Evolutionary conservation across 257 asterid species (phyloP).

Genomic region (Solanum piurae): DNA sequence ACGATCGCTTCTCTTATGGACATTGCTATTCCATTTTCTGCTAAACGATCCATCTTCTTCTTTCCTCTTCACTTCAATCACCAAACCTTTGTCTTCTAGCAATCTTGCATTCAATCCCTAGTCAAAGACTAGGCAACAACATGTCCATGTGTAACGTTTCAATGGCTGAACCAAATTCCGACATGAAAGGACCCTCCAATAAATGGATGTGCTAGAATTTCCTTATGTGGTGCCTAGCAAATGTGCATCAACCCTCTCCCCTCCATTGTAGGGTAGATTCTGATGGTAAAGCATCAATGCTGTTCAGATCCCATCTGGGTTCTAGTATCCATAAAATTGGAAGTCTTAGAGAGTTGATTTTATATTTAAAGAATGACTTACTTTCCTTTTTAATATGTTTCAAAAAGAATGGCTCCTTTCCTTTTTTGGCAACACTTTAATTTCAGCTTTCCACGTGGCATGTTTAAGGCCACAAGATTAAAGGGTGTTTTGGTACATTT

Average conservation of each 20-base stretch:
- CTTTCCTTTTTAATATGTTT: too few species aligned
- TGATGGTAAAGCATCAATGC: background rate
- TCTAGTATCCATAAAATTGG: constrained; percentile 12
- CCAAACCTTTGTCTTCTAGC: constrained; percentile 24
- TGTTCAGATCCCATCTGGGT: background rate
- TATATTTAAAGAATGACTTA: constrained; percentile 1
- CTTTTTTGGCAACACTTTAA: too few species aligned
- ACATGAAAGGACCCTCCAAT: constrained; percentile 16
- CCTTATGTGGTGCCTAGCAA: constrained; percentile 27
- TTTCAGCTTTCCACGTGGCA: too few species aligned
- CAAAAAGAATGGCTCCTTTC: too few species aligned
- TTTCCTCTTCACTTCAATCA: constrained; percentile 12
- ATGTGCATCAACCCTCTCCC: constrained; percentile 14
- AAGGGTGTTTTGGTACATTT: too few species aligned
- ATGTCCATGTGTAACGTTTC: constrained; percentile 18
- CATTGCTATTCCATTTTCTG: constrained; percentile 9
- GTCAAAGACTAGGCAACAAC: constrained; percentile 9
- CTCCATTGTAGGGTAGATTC: background rate
- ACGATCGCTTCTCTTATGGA: constrained; percentile 14
- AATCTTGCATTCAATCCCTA: constrained; percentile 22
- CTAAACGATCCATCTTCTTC: constrained; percentile 20
- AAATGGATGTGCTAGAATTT: constrained; percentile 20
- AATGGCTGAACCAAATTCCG: constrained; percentile 24
- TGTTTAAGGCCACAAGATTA: too few species aligned
- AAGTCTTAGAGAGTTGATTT: constrained; percentile 4